Conservation (phyloP, 1,284 basidiomycete species). For the Chondrostereum purpureum region DNA sequence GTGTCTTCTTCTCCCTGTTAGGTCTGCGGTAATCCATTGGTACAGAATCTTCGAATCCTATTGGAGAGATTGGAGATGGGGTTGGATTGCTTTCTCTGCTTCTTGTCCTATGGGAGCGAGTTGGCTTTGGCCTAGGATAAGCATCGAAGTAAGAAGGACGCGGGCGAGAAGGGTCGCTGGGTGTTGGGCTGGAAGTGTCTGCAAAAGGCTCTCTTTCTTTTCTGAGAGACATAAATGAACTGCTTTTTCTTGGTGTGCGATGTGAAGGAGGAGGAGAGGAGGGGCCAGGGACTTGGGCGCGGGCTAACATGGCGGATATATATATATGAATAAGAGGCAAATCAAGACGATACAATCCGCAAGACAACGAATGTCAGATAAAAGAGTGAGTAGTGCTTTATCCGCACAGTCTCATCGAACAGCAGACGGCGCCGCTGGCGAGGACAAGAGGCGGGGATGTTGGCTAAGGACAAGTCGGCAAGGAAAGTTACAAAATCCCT, state of each 20-base stretch:
- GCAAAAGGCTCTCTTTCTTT: slow-evolving; percentile 43
- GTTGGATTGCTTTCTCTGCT: neutral
- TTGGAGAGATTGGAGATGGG: neutral
- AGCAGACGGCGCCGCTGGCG: slow-evolving; percentile 3
- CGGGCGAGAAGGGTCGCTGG: slow-evolving; percentile 20
- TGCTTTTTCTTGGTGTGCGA: slow-evolving; percentile 40
- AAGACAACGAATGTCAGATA: slow-evolving; percentile 5
- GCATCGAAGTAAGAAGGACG: slow-evolving; percentile 30
- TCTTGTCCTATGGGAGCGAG: neutral
- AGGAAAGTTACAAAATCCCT: too few relatives aligned
- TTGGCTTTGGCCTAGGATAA: slow-evolving; percentile 18
- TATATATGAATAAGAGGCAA: too few relatives aligned
- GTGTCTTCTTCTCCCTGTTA: neutral
- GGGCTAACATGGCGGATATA: slow-evolving; percentile 28
- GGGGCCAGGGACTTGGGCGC: slow-evolving; percentile 21
- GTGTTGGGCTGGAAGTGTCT: slow-evolving; percentile 16
- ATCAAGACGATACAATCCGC: too few relatives aligned
- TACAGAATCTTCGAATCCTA: too few relatives aligned
- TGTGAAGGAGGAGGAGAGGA: slow-evolving; percentile 22
- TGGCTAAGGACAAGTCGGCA: too few relatives aligned
- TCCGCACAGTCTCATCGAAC: neutral
- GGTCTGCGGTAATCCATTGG: too few relatives aligned
- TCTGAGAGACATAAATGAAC: slow-evolving; percentile 48
- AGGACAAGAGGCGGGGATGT: slow-evolving; percentile 22
- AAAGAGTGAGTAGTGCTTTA: neutral